A percentile compares a stretch with the other conserved stretches of the same genome.
These are phyloP conservation scores for Trichoderma atrobrunneum DNA, from an alignment of 2,329 filamentous ascomycete genomes.

Conservation along the genomic window DNA sequence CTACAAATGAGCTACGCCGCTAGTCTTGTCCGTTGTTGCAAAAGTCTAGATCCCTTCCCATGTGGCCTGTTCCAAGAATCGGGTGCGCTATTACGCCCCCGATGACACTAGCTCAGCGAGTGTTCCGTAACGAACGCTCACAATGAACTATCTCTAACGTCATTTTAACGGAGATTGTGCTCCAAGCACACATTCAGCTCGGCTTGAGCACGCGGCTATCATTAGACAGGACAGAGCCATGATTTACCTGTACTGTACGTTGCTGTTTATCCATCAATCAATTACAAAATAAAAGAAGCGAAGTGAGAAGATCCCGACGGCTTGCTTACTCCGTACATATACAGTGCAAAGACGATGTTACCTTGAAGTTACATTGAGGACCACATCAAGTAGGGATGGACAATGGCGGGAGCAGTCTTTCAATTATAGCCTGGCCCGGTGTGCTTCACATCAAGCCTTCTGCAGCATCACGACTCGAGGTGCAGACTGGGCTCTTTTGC, in stretches of 20 bases:
- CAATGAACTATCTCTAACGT: background rate
- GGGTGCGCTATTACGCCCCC: background rate
- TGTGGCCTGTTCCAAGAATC: background rate
- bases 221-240: background rate
- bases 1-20: background rate
- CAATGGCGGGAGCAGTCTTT: background rate
- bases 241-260: background rate
- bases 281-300: background rate
- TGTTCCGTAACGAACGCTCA: background rate
- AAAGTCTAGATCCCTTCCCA: background rate
- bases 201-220: background rate
- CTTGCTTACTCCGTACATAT: slow-evolving; percentile 1
- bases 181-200: background rate
- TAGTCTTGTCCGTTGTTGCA: background rate
- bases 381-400: background rate
- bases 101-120: background rate
- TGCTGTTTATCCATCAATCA: background rate
- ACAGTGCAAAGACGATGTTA: background rate
- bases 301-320: background rate
- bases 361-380: background rate
- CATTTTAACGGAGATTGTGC: background rate
- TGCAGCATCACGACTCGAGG: background rate
- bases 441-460: background rate
- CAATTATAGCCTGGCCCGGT: background rate
- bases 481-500: background rate